Evolutionary conservation across 1,284 basidiomycete genomes (phyloP).

Genomic region (Apiotrichum porosum): DNA sequence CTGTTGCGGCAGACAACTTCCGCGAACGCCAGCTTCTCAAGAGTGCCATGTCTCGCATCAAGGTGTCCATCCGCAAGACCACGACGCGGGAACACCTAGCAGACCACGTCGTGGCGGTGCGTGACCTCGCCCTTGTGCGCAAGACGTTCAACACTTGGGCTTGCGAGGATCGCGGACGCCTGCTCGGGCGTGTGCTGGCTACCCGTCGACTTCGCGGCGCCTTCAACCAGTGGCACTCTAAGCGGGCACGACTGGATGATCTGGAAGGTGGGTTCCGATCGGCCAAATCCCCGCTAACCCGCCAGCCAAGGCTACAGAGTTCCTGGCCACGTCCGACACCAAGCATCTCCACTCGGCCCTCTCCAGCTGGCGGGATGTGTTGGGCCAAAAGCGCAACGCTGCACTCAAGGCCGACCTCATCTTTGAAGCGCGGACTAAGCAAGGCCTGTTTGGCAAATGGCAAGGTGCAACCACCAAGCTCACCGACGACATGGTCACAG

Average conservation of each 20-base stretch:
- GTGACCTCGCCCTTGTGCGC: conserved; percentile 9
- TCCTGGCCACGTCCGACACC: background rate
- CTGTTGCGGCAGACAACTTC: conserved; percentile 5
- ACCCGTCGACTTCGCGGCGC: background rate
- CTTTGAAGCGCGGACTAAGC: conserved; percentile 15
- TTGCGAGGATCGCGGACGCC: conserved; percentile 7
- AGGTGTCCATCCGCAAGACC: conserved; percentile 2
- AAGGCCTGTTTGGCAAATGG: conserved; percentile 24
- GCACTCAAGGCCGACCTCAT: conserved; percentile 27
- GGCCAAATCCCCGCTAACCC: background rate
- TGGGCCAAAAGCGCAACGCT: conserved; percentile 17
- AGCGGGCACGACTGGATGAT: background rate
- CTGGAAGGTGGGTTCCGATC: conserved; percentile 3
- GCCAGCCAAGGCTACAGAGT: conserved; percentile 4
- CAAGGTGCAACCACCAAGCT: conserved; percentile 11
- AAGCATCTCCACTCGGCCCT: conserved; percentile 12
- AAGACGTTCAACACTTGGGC: conserved; percentile 15
- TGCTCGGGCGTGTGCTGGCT: conserved; percentile 14
- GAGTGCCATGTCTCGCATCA: conserved; percentile 14
- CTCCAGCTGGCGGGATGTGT: conserved; percentile 28
- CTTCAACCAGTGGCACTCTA: conserved; percentile 6
- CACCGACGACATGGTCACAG: conserved; percentile 18
- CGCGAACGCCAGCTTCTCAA: conserved; percentile 6
- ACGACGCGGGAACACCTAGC: conserved; percentile 1
- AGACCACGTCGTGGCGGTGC: background rate